Evolutionary conservation across 1,284 basidiomycete species (phyloP), one percentile per base, ranked within the genome.

Genomic region (Sphagnurus paluster): DNA sequence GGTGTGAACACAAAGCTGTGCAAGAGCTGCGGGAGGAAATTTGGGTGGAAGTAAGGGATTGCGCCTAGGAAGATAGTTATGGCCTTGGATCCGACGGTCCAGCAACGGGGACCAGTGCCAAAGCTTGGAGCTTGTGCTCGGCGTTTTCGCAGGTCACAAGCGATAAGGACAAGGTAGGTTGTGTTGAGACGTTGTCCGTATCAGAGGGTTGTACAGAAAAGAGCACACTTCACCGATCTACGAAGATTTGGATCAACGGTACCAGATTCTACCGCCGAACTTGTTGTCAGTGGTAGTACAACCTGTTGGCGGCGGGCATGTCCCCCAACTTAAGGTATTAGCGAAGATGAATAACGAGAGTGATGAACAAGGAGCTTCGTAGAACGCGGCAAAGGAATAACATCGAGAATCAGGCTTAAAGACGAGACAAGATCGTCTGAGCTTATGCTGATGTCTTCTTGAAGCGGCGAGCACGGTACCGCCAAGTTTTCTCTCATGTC

Each of bases 41-140:
- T 56, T 66, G n/a, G 71, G 71, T 10, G 67, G 58, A 58, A 80
- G 65, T 3, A 76, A 75, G 21, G 45, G 36, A 52, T 79, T 75
- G 19, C 65, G 61, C 52, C 79, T 66, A 2, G 72, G 57, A 34
- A 75, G 59, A 1, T 69, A 56, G 23, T 60, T 56, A 6, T 53
- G 73, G 72, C 74, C 74, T 76, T 16, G 69, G 72, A 32, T 61
- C 54, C 39, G 56, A 52, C 24, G 50, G 56, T 46, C 55, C 47
- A 44, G 60, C 35, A 36, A 74, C 63, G 14, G 77, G 77, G 67
- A 79, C 78, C 40, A 79, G 68, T 17, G 60, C 37, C 53, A 50
- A 6, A 72, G 56, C n/a, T 62, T 45, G 26, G 52, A 57, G 9
- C 48, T 42, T 24, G 36, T 37, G 39, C 34, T 11, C 2, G 56